Evolutionary conservation across 768 basidiomycete genomes (phyloP), one percentile per base, ranked within the genome.

Genomic region (Tephrocybe sp.): DNA sequence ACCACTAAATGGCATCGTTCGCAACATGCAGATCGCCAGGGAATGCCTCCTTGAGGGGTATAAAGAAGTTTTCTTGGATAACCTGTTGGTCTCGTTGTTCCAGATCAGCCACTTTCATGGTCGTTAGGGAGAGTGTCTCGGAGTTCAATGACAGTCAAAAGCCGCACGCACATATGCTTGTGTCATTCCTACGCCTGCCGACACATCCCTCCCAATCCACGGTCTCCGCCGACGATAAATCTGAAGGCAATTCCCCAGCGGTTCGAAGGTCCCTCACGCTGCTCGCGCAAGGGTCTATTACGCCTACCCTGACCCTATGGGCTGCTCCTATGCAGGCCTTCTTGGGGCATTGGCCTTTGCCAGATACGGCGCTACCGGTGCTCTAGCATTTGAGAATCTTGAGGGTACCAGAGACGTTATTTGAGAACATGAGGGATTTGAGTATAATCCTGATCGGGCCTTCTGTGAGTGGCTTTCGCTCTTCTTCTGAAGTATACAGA

Each of bases 401-500:
- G 69, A 76, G 56, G 90, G 92, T 16, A 91, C 90, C 3, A 71
- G 92, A 46, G 93, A 92, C 4, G 80, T 94, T 16, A 82, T 93
- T 35, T 99, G 96, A 96, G 84, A 92, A 50, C 91, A 97, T 56
- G 93, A 96, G 65, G 84, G 83, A 26, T 80, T 96, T 55, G 82
- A 89, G 49, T 92, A 92, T 63, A 72, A 80, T 61, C 78, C 87
- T 60, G 96, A 98, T 64, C 75, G 93, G 53, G 78, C 87, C 2
- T 95, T 86, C 79, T 72, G 95, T 96, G 62, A 69, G 94, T 79
- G n/a, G 11, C n/a, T 35, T 9, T 30, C 18, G 21, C 44, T n/a
- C n/a, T n/a, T 45, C n/a, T 44, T 25, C 9, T 28, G 12, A 12
- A 24, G 21, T 3, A 12, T 24, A 24, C 25, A 19, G 25, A 18